These are phyloP conservation scores for Malbranchea zuffiana DNA, from an alignment of 2,329 filamentous ascomycete species.

Conservation along the genomic window DNA sequence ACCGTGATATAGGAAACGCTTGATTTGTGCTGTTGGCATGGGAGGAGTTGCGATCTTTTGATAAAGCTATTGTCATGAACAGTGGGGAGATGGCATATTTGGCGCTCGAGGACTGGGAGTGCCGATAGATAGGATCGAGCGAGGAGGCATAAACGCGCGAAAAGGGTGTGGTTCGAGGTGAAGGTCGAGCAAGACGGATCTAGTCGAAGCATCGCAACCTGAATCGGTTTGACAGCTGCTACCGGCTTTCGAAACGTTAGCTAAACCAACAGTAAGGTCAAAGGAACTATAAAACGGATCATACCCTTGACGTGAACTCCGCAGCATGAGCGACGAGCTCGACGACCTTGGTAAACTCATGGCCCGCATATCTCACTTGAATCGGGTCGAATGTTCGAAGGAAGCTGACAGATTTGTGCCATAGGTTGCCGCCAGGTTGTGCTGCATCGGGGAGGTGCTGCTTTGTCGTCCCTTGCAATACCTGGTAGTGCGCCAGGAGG, in stretches of 20 bases:
- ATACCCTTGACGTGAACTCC: conserved; percentile 27
- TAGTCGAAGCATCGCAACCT: conserved; percentile 35
- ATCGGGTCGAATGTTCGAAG: conserved; percentile 43
- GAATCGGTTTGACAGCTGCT: conserved; percentile 32
- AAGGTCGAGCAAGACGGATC: conserved; percentile 34
- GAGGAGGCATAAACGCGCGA: conserved; percentile 34
- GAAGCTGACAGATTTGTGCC: conserved; percentile 41
- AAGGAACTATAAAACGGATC: conserved; percentile 8
- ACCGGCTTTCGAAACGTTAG: conserved; percentile 23
- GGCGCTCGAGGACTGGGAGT: conserved; percentile 31
- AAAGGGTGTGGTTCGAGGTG: conserved; percentile 34
- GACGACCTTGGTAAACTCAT: conserved; percentile 25
- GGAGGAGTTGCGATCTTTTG: conserved; percentile 17
- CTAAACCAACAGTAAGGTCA: conserved; percentile 5
- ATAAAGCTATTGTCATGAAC: conserved; percentile 18
- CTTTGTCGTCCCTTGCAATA: conserved; percentile 26
- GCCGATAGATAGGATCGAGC: conserved; percentile 31
- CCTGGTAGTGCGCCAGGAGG: conserved; percentile 40
- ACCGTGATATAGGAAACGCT: conserved; percentile 28
- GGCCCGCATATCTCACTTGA: conserved; percentile 36
- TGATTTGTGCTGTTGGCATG: conserved; percentile 25
- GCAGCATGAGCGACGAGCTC: conserved; percentile 26
- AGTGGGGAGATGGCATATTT: conserved; percentile 34
- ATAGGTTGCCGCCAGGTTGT: conserved; percentile 37
- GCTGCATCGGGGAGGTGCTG: conserved; percentile 30